Base-by-base conservation (phyloP, 2,329 filamentous ascomycete genomes). In the Pseudogymnoascus sp. region DNA sequence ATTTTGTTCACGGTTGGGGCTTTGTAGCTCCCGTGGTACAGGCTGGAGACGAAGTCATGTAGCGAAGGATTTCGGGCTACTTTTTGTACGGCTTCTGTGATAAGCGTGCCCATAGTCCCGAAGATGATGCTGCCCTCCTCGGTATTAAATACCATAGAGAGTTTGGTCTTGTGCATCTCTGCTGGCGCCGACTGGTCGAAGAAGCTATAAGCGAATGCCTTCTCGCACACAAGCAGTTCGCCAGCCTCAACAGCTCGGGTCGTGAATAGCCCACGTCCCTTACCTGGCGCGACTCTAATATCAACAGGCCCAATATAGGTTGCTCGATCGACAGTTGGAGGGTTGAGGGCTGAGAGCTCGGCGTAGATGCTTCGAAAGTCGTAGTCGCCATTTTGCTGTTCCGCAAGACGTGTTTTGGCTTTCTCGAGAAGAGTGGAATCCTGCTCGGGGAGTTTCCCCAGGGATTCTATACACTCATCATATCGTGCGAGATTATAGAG, bases 191-290 rank as follows among this genome's bases (percentile, higher is more conserved):
- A 57, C 14, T 57, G 41, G 8, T 37, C 39, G 12, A 58, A 39
- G 8, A 39, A 58, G 14, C 33, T 71, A 66, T 81, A 74, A 0
- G 69, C 69, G 65, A 84, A 82, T 0, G 81, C 81, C 63, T 84
- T 85, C 63, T 85, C 82, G 54, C 80, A 84, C 1, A 85, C 65
- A 0, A 85, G 68, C 1, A 84, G 70, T 3, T 83, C 78, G 0
- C 81, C 81, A 0, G 77, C 75, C 37, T 73, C 72, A 2, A 85
- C 78, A 0, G 71, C 65, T 18, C 72, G 69, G 0, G 76, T 81
- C 0, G 78, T 79, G 65, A 84, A 85, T 0, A 84, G 69, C 0
- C 82, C 82, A 2, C 75, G 73, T 2, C 80, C 81, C 16, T 74
- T 72, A 7, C 70, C 75, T 1, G 69, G 67, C 0, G 77, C 76